Percentiles rank a stretch among this genome's conserved stretches.
phyloP scores from a whole-genome alignment of 352 stramenopile genomes.

The Globisporangium splendens region DNA sequence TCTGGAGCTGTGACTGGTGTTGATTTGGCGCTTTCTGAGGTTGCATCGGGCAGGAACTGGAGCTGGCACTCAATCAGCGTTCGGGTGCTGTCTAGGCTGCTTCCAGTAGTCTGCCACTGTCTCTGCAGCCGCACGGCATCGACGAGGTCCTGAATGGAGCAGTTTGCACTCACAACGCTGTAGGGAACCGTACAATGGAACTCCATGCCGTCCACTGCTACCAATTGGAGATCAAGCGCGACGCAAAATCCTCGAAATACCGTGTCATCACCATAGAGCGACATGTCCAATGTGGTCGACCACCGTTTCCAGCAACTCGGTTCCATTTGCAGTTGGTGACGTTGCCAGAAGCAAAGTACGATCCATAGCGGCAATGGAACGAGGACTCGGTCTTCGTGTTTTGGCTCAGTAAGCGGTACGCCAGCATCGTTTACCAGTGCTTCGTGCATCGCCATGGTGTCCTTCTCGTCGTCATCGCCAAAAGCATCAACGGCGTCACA shows the following conservation, averaged over 20 bases:
- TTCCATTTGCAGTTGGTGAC: not conserved
- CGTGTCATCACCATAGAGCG: not conserved
- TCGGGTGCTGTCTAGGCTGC: not conserved
- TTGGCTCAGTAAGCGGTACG: not conserved
- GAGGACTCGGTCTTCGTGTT: conserved; percentile 10
- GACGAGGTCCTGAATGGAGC: conserved; percentile 16
- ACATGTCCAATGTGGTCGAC: not conserved
- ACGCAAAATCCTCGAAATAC: conserved; percentile 5
- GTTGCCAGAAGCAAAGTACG: conserved; percentile 17
- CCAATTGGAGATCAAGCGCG: conserved; percentile 2
- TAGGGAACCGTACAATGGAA: not conserved
- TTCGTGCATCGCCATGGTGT: conserved; percentile 2
- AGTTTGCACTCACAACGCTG: conserved; percentile 10
- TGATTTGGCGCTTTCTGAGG: not conserved
- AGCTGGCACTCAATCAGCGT: conserved; percentile 15
- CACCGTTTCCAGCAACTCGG: conserved; percentile 10
- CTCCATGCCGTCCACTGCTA: not conserved
- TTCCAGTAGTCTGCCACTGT: not conserved
- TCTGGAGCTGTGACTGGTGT: conserved; percentile 3
- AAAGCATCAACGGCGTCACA: too few species aligned
- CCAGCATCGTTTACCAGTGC: conserved; percentile 6
- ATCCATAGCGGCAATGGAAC: conserved; percentile 18
- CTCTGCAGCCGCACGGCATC: conserved; percentile 9
- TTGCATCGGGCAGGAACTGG: not conserved
- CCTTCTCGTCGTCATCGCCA: not conserved